Evolutionary conservation across 805 yeast genomes (phyloP).

Genomic region (Sungouiozyma intestinalis): DNA sequence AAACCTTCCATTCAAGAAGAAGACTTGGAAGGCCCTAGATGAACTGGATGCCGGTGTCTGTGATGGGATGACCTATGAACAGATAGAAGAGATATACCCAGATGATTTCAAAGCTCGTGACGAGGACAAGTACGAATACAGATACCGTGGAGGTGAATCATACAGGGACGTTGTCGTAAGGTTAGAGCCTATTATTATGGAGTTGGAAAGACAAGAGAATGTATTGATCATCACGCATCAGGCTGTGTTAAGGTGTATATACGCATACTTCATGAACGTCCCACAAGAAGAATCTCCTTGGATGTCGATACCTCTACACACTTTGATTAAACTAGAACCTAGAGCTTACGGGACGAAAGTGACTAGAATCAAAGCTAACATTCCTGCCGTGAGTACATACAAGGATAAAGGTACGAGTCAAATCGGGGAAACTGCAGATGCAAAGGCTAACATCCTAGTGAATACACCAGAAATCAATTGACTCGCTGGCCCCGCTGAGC

Average conservation of each 20-base stretch:
- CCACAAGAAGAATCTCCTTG: conserved; percentile 97
- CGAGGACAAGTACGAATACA: conserved; percentile 87
- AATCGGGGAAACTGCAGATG: conserved; percentile 30
- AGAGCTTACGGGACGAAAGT: conserved; percentile 85
- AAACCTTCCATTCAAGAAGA: conserved; percentile 65
- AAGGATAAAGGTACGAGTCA: conserved; percentile 80
- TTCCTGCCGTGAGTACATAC: conserved; percentile 95
- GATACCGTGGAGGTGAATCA: conserved; percentile 96
- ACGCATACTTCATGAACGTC: conserved; percentile 96
- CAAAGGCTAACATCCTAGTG: conserved; percentile 11
- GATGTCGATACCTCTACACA: conserved; percentile 98
- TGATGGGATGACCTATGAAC: conserved; percentile 94
- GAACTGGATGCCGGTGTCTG: conserved; percentile 97
- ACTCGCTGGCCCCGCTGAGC: too few species aligned
- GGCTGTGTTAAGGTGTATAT: conserved; percentile 90
- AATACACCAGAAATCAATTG: conserved; percentile 10
- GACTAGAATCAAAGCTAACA: conserved; percentile 84
- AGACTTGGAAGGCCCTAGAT: conserved; percentile 94
- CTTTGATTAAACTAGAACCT: conserved; percentile 90
- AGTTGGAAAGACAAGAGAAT: conserved; percentile 92
- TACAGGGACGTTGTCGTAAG: conserved; percentile 92
- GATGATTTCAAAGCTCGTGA: conserved; percentile 95
- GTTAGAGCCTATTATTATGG: conserved; percentile 96
- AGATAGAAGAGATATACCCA: conserved; percentile 74
- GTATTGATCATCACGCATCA: conserved; percentile 94